Evolutionary conservation across 2,329 filamentous ascomycete genomes (phyloP).

Genomic region (Calcarisporium arbuscula): DNA sequence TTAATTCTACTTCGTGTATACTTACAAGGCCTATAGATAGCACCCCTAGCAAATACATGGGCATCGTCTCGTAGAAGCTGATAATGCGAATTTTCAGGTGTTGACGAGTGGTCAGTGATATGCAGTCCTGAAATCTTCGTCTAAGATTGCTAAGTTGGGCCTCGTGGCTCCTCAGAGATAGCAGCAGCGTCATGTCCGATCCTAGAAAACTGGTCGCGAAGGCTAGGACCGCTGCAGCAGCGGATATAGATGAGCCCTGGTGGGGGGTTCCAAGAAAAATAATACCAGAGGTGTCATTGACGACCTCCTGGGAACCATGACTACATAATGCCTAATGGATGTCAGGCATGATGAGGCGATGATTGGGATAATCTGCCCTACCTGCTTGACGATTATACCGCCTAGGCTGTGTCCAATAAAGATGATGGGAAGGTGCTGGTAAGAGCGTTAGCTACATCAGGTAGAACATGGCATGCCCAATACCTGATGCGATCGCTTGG

Average conservation of each 20-base stretch:
- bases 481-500: background rate
- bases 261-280: conserved; percentile 14
- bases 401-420: conserved; percentile 17
- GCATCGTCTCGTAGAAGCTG: conserved; percentile 14
- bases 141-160: conserved; percentile 5
- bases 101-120: no score
- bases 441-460: no score
- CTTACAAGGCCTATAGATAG: conserved; percentile 11
- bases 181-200: conserved; percentile 7
- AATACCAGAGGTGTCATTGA: conserved; percentile 11
- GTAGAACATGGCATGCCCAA: background rate
- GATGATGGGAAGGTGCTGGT: conserved; percentile 13
- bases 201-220: conserved; percentile 8
- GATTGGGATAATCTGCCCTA: no score
- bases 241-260: conserved; percentile 8
- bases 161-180: conserved; percentile 5
- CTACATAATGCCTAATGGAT: conserved; percentile 6
- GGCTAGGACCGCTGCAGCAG: conserved; percentile 3
- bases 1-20: background rate
- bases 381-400: conserved; percentile 15
- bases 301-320: conserved; percentile 2
- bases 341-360: no score
- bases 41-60: conserved; percentile 9
- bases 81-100: no score
- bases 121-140: background rate